A percentile compares a stretch with the other conserved stretches of the same genome.
phyloP scores from a whole-genome alignment of 805 yeast genomes.

The Candida nemodendra region DNA sequence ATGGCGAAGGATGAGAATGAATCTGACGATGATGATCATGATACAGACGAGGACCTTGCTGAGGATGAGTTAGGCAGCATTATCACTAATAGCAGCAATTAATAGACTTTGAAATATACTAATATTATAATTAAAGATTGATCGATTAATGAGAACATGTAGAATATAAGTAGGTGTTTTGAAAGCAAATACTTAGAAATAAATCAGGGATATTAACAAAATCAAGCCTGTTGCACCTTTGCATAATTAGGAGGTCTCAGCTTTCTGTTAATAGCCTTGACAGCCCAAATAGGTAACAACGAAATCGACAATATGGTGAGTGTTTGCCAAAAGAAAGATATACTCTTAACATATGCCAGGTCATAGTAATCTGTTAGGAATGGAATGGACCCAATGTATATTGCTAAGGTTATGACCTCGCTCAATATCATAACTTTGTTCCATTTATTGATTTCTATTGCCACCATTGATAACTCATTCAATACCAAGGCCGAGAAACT shows the following conservation, averaged over 20 bases:
- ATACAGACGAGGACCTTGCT: conserved; percentile 26
- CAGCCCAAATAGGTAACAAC: conserved; percentile 86
- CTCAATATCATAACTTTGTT: conserved; percentile 70
- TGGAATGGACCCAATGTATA: conserved; percentile 77
- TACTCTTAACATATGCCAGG: conserved; percentile 54
- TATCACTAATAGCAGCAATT: too few species aligned
- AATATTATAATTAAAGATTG: too few species aligned
- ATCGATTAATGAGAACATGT: too few species aligned
- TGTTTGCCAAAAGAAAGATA: conserved; percentile 68
- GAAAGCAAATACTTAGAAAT: conserved; percentile 1
- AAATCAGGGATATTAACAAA: conserved; percentile 1
- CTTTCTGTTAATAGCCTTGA: conserved; percentile 68
- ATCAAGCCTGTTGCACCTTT: conserved; percentile 79
- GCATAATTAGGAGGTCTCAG: conserved; percentile 95
- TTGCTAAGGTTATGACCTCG: conserved; percentile 63
- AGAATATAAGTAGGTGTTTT: conserved; percentile 1
- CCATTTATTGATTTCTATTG: conserved; percentile 91
- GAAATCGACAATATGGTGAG: conserved; percentile 64
- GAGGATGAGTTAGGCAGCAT: too few species aligned
- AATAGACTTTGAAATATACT: too few species aligned
- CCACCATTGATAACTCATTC: conserved; percentile 93
- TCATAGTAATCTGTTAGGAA: conserved; percentile 86
- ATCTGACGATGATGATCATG: conserved; percentile 31
- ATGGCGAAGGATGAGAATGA: conserved; percentile 20
- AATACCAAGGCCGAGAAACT: conserved; percentile 76